A percentile compares a stretch with the other conserved stretches of the same genome.
Conservation (phyloP, 352 stramenopile species). For the Phytophthora kernoviae region DNA sequence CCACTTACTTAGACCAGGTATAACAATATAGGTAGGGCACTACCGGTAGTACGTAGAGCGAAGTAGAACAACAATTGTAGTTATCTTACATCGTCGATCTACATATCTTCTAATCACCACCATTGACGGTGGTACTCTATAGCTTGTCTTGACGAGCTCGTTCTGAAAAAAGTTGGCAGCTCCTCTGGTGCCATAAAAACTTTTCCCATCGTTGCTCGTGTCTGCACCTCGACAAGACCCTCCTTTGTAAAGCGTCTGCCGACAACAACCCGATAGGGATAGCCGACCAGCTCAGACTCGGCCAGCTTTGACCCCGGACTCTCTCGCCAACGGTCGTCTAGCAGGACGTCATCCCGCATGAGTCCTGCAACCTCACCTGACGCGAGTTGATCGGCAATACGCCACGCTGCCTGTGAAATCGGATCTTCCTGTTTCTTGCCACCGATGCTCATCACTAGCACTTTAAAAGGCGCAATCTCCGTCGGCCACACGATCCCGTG, state of each 20-base stretch:
- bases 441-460: constrained; percentile 79
- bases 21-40: too few relatives aligned
- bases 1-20: too few relatives aligned
- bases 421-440: constrained; percentile 58
- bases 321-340: constrained; percentile 86
- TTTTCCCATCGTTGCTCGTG: constrained; percentile 68
- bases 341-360: constrained; percentile 63
- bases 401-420: constrained; percentile 44
- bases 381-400: constrained; percentile 61
- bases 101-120: too few relatives aligned
- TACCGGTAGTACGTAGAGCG: too few relatives aligned
- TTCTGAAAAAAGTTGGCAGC: constrained; percentile 44
- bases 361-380: constrained; percentile 35
- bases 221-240: constrained; percentile 79
- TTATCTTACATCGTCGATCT: too few relatives aligned
- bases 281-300: constrained; percentile 87
- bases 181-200: constrained; percentile 54
- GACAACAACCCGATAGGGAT: constrained; percentile 85
- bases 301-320: constrained; percentile 81
- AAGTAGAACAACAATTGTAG: too few relatives aligned
- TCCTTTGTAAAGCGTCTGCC: constrained; percentile 81
- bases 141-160: background rate
- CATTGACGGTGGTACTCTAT: background rate
- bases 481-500: constrained; percentile 83
- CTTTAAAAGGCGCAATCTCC: constrained; percentile 82